A percentile compares a stretch with the other conserved stretches of the same genome.
Evolutionary conservation across 1,139 yeast genomes (phyloP).

Genomic region (Nakaseomyces bracarensis): DNA sequence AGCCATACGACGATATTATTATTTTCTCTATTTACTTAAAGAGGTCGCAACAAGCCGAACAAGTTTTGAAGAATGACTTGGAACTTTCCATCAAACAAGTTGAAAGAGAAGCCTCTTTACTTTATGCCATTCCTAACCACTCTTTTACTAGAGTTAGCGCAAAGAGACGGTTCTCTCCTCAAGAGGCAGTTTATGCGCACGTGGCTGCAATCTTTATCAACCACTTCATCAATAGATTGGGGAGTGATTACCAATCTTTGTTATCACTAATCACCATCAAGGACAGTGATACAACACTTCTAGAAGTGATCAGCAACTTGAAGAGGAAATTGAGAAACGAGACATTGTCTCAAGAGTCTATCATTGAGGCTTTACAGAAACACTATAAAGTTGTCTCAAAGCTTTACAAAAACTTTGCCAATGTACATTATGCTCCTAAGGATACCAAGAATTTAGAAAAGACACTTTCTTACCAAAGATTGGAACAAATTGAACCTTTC

Average conservation of each 20-base stretch:
- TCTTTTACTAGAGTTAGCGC: conserved; percentile 70
- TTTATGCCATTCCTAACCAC: conserved; percentile 86
- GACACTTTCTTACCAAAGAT: conserved; percentile 83
- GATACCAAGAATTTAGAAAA: conserved; percentile 47
- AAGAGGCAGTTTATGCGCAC: conserved; percentile 91
- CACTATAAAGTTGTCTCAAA: conserved; percentile 70
- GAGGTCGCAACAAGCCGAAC: conserved; percentile 33
- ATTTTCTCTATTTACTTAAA: conserved; percentile 79
- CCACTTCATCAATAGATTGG: conserved; percentile 89
- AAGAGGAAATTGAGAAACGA: conserved; percentile 89
- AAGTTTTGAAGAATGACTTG: conserved; percentile 33
- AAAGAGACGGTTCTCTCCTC: conserved; percentile 74
- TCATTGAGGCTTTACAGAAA: conserved; percentile 64
- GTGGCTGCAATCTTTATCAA: conserved; percentile 88
- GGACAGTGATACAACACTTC: conserved; percentile 36
- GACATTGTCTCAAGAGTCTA: conserved; percentile 82
- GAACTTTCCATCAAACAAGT: conserved; percentile 84
- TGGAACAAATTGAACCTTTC: conserved; percentile 68
- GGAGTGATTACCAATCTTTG: conserved; percentile 69
- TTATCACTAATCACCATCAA: conserved; percentile 23
- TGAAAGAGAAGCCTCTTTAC: conserved; percentile 85
- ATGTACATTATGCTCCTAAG: conserved; percentile 71
- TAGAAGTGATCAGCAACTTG: conserved; percentile 72
- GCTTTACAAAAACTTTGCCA: conserved; percentile 87
- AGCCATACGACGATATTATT: conserved; percentile 64